Evolutionary conservation across 176 grass and related monocot species (phyloP), one percentile per base, ranked within the genome.

Genomic region (Pontederia crassipes): DNA sequence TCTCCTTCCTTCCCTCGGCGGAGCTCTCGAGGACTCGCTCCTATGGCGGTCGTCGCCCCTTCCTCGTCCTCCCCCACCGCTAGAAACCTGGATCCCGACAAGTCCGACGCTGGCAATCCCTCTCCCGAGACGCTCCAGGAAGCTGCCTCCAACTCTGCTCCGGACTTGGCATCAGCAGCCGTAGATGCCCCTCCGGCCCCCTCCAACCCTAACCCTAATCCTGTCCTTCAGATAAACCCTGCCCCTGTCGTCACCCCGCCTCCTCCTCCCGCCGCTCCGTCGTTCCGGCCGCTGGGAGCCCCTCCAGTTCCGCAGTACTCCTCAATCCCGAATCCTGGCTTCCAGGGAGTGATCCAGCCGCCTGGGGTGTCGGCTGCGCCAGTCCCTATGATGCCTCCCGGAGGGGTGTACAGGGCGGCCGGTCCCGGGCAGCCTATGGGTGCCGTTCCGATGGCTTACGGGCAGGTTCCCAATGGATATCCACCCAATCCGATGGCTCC

Each of bases 11-110:
- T 7, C 1, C 32, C 32, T 40, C 32, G 32, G 4, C 32, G 32
- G 32, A 40, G 32, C 17, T 65, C 48, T 0, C 14, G 10, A 24
- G 7, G 50, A 12, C 20, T 12, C 20, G 2, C 15, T 60, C 14
- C 12, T 16, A 82, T 82, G 80, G 74, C 80, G 80, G 62, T 71
- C 40, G 52, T 76, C 15, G 49, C 68, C 62, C 62, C 80, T 68
- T 77, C 59, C 10, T 74, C 71, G 12, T 77, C 59, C 10, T 74
- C 71, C 35, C 35, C 60, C 17, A 17, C 46, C 63, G 64, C 16
- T 59, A 35, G 63, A 64, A 60, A 74, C 59, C 4, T 60, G 11
- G 64, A 64, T 17, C 7, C 60, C 49, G 52, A 55, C 51, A 68
- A 55, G 40, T 68, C 51, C 17, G 59, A 74, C 12, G 49, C 59